A percentile compares a stretch with the other conserved stretches of the same genome.
These are phyloP conservation scores for Eutrema japonicum DNA, from an alignment of 345 rosid species.

Conservation along the genomic window DNA sequence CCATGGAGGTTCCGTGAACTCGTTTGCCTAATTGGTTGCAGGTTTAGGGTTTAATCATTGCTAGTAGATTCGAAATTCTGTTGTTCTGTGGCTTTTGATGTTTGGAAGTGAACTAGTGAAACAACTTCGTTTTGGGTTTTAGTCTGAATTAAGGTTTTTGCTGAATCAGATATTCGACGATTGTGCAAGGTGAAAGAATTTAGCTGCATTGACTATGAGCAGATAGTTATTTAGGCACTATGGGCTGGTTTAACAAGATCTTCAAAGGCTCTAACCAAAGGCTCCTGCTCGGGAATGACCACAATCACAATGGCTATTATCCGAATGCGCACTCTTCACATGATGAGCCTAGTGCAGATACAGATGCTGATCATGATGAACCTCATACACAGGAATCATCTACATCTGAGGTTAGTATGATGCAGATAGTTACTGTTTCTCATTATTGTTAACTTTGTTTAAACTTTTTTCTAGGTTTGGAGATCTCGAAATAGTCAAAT, in stretches of 20 bases:
- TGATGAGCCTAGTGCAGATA: constrained; percentile 41
- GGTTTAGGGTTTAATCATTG: constrained; percentile 27
- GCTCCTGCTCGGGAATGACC: constrained; percentile 53
- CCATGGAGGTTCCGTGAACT: neutral
- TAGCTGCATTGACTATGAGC: constrained; percentile 53
- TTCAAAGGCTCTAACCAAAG: constrained; percentile 79
- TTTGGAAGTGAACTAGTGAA: neutral
- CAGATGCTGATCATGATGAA: constrained; percentile 42
- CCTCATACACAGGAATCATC: constrained; percentile 55
- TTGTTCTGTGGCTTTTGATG: constrained; percentile 1
- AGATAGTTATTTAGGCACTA: constrained; percentile 50
- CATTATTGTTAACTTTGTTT: neutral
- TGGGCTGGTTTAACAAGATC: constrained; percentile 90
- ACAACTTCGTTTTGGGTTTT: constrained; percentile 4
- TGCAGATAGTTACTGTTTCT: neutral
- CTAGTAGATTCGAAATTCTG: constrained; percentile 7
- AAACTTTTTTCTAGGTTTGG: neutral
- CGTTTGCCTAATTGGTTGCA: constrained; percentile 9
- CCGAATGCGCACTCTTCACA: constrained; percentile 29
- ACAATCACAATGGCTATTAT: constrained; percentile 54
- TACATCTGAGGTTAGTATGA: constrained; percentile 64
- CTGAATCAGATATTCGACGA: constrained; percentile 19
- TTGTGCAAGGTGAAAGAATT: constrained; percentile 47
- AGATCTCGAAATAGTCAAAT: neutral
- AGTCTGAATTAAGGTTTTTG: neutral